Evolutionary conservation across 129 eudicot species (phyloP), one percentile per base, ranked within the genome.

Genomic region (Tagetes erecta): DNA sequence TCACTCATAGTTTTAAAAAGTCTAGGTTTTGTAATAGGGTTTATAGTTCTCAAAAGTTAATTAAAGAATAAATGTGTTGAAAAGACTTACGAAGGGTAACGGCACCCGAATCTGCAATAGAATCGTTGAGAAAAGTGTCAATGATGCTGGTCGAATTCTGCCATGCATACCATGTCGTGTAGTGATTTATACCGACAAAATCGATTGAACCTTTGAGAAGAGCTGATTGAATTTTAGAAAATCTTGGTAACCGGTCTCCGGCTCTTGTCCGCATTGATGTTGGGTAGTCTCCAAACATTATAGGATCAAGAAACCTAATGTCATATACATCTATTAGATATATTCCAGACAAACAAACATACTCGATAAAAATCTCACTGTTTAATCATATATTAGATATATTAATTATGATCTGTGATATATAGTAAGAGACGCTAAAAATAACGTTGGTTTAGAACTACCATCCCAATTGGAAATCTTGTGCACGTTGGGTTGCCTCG

Each of bases 171-270:
- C 88, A 88, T 3, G 99, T 88, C 2, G 99, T 95, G 81, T 95
- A 95, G 73, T 95, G 99, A 75, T 95, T 95, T 45, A 91, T 89
- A 35, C 99, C 99, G 12, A 95, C 87, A 50, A 95, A 95, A 74
- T 95, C 96, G 30, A 85, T 63, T 1, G 95, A 80, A 2, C 96
- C 97, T 79, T 91, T 95, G 5, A 95, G 64, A 56, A 75, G 86
- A 36, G 82, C 51, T 35, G 94, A 85, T 77, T 90, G 85, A 14
- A 76, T 80, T 78, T 70, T 60, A 27, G 97, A 74, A 78, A 95
- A 87, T 70, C n/a, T 87, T 3, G 97, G 99, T 79, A 95, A 68
- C 8, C 97, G 72, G 55, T 74, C 77, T 77, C 90, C 91, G 6
- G 88, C 96, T 75, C 96, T 87, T 4, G 69, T 80, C 76, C 78